phyloP scores from a whole-genome alignment of 371 early-diverging fungal genomes.

The Rhizopus arrhizus region DNA sequence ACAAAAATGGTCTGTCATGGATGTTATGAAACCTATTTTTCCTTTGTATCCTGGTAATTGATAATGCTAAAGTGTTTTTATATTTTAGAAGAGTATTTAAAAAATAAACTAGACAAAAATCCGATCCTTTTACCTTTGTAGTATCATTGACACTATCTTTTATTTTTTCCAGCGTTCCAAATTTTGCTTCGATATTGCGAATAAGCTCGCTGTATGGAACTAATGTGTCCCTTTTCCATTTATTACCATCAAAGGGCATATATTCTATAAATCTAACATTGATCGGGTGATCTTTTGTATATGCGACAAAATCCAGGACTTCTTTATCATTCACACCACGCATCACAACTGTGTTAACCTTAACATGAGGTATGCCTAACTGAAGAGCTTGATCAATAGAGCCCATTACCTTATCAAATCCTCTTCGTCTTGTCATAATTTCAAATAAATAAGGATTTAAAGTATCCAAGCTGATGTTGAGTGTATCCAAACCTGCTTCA shows the following conservation, averaged over 20 bases:
- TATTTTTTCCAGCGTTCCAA: slow-evolving; percentile 65
- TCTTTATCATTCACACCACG: slow-evolving; percentile 84
- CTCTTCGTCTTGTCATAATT: slow-evolving; percentile 83
- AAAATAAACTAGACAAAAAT: neutral
- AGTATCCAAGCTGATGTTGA: slow-evolving; percentile 93
- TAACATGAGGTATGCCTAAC: slow-evolving; percentile 72
- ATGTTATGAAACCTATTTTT: slow-evolving; percentile 91
- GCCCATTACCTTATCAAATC: slow-evolving; percentile 77
- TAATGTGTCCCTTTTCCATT: slow-evolving; percentile 83
- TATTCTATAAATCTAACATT: slow-evolving; percentile 94
- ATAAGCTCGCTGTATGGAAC: slow-evolving; percentile 83
- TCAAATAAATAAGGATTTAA: slow-evolving; percentile 85
- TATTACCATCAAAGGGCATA: slow-evolving; percentile 96
- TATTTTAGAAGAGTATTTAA: neutral
- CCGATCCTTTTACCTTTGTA: slow-evolving; percentile 61
- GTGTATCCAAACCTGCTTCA: slow-evolving; percentile 77
- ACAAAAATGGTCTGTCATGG: slow-evolving; percentile 96
- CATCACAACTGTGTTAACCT: slow-evolving; percentile 91
- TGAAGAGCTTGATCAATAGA: slow-evolving; percentile 70
- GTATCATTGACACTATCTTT: slow-evolving; percentile 84
- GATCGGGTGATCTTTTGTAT: slow-evolving; percentile 74
- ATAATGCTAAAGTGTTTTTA: slow-evolving; percentile 38
- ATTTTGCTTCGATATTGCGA: slow-evolving; percentile 53
- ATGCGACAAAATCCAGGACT: slow-evolving; percentile 78
- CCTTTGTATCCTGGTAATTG: slow-evolving; percentile 79